These are phyloP conservation scores for Ailanthus altissimus DNA, from an alignment of 345 rosid species.

Conservation along the genomic window DNA sequence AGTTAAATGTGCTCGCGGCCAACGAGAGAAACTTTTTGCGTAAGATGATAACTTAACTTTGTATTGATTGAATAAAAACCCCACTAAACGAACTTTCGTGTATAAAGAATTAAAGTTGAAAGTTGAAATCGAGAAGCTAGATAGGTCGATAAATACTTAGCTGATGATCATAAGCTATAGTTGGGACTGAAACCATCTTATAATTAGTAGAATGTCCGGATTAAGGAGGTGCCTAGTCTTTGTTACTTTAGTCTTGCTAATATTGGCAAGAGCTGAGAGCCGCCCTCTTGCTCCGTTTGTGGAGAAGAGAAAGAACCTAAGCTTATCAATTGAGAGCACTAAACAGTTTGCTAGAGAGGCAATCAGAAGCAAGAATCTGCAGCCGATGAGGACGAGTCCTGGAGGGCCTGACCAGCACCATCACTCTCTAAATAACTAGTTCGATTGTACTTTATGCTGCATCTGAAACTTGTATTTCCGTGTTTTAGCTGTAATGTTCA, in stretches of 20 bases:
- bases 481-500: not conserved
- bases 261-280: slow-evolving; percentile 23
- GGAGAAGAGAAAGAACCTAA: slow-evolving; percentile 26
- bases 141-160: slow-evolving; percentile 22
- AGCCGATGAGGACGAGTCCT: slow-evolving; percentile 39
- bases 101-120: not conserved
- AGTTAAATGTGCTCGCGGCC: not conserved
- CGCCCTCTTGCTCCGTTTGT: slow-evolving; percentile 25
- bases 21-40: not conserved
- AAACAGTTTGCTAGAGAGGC: slow-evolving; percentile 24
- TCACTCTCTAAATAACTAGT: slow-evolving; percentile 16
- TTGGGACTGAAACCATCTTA: not conserved
- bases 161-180: too few relatives aligned
- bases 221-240: slow-evolving; percentile 20
- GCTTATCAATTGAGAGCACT: slow-evolving; percentile 22
- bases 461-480: not conserved
- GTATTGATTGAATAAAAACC: slow-evolving; percentile 1
- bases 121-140: not conserved
- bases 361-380: slow-evolving; percentile 7
- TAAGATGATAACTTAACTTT: slow-evolving; percentile 6
- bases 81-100: too few relatives aligned
- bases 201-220: slow-evolving; percentile 27
- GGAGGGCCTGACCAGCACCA: slow-evolving; percentile 55
- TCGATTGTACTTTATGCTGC: not conserved
- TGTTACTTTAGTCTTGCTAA: slow-evolving; percentile 31